Percentiles rank a stretch among this genome's conserved stretches.
Conservation (phyloP, 2,329 filamentous ascomycete species). For the Alternaria angustiovoidea region DNA sequence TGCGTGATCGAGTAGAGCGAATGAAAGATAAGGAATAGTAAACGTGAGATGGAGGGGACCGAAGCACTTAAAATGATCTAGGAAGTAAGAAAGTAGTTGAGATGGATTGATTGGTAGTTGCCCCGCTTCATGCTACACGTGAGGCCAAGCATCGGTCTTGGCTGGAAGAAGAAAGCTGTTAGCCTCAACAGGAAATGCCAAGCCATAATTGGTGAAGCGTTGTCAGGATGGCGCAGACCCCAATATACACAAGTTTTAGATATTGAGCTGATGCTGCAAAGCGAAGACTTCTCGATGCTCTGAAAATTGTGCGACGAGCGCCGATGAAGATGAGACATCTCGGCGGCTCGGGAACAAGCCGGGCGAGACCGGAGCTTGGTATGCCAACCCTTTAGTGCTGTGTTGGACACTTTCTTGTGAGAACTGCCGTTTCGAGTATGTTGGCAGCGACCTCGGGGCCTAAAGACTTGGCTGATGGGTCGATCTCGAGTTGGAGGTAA, state of each 20-base stretch:
- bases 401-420: slow-evolving; percentile 31
- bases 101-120: slow-evolving; percentile 4
- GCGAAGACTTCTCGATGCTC: neutral
- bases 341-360: slow-evolving; percentile 22
- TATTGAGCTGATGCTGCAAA: neutral
- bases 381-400: slow-evolving; percentile 50
- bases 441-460: slow-evolving; percentile 19
- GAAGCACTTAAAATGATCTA: neutral
- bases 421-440: slow-evolving; percentile 40
- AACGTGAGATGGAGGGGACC: slow-evolving; percentile 29
- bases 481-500: neutral
- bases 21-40: slow-evolving; percentile 22
- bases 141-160: slow-evolving; percentile 28
- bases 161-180: slow-evolving; percentile 25
- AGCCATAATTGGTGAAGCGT: slow-evolving; percentile 21
- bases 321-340: neutral
- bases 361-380: slow-evolving; percentile 38
- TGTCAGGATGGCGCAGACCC: slow-evolving; percentile 9
- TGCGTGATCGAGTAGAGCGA: slow-evolving; percentile 29
- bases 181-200: slow-evolving; percentile 34
- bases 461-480: slow-evolving; percentile 21
- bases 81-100: neutral
- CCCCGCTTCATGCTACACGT: slow-evolving; percentile 17
- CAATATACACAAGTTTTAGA: neutral
- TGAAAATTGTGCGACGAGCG: neutral